Conservation (phyloP, 331 rosid genomes). For the Phaseolus coccineus region DNA sequence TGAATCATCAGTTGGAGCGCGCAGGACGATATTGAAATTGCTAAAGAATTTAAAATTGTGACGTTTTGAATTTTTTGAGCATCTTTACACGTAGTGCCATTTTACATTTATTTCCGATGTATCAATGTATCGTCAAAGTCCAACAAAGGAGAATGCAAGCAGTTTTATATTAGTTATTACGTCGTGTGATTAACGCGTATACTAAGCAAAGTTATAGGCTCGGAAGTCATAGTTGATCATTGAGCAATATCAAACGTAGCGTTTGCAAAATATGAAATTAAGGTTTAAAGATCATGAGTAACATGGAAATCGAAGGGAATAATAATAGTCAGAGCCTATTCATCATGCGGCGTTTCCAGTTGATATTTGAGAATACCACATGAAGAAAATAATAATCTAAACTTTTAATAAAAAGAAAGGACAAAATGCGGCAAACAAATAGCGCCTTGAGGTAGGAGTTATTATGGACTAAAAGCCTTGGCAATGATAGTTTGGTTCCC, state of each 20-base stretch:
- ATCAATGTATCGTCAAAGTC: not conserved
- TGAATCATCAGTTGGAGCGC: not conserved
- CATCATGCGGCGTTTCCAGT: not conserved
- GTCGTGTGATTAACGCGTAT: not conserved
- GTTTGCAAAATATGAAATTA: not conserved
- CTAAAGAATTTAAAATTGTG: not conserved
- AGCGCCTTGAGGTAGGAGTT: not conserved
- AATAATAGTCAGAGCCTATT: not conserved
- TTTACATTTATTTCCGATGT: not conserved
- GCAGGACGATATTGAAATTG: not conserved
- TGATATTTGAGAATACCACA: not conserved
- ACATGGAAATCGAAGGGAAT: not conserved
- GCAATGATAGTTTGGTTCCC: not conserved
- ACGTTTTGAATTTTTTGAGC: not conserved
- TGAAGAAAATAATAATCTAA: not conserved
- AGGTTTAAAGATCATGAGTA: too few species aligned
- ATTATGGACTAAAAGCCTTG: not conserved
- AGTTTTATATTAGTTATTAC: not conserved
- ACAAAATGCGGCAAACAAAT: not conserved
- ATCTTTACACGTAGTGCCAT: not conserved
- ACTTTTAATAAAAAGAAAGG: not conserved
- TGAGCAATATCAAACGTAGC: not conserved
- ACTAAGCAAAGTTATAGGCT: not conserved
- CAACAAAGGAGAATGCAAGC: not conserved
- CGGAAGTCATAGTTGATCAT: not conserved